phyloP scores from a whole-genome alignment of 192 early-diverging fungal species.

The Coemansia sp. region DNA sequence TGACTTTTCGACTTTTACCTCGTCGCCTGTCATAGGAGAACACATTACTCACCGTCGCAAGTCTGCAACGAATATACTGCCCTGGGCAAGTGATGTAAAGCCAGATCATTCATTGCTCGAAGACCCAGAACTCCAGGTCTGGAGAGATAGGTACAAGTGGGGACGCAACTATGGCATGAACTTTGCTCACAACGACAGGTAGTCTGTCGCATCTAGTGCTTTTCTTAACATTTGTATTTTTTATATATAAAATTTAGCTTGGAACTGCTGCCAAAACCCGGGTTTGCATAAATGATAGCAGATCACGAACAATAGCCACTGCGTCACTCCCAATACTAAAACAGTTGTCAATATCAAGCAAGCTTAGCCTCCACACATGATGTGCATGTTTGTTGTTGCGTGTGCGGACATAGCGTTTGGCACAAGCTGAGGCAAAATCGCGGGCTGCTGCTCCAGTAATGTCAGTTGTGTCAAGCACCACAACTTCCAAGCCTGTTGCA shows the following conservation, averaged over 20 bases:
- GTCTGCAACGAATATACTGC: neutral
- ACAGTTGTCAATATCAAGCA: slow-evolving; percentile 45
- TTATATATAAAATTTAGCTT: neutral
- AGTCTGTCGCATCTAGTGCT: neutral
- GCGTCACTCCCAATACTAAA: slow-evolving; percentile 32
- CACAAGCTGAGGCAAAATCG: slow-evolving; percentile 43
- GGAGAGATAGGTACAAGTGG: slow-evolving; percentile 53
- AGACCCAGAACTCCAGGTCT: slow-evolving; percentile 47
- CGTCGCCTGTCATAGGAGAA: slow-evolving; percentile 22
- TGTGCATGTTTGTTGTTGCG: slow-evolving; percentile 1
- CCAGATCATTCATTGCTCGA: slow-evolving; percentile 43
- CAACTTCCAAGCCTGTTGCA: slow-evolving; percentile 16
- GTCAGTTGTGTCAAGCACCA: slow-evolving; percentile 32
- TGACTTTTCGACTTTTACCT: slow-evolving; percentile 48
- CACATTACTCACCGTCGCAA: slow-evolving; percentile 26
- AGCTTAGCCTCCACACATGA: slow-evolving; percentile 22
- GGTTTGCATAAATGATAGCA: slow-evolving; percentile 32
- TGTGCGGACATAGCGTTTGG: slow-evolving; percentile 16
- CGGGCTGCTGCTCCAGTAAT: slow-evolving; percentile 35
- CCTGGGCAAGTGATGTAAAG: slow-evolving; percentile 7
- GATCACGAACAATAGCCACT: slow-evolving; percentile 33
- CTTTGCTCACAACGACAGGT: slow-evolving; percentile 50
- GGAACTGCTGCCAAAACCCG: slow-evolving; percentile 19
- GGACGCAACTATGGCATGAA: slow-evolving; percentile 51
- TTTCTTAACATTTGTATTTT: neutral